Percentiles rank a stretch among this genome's conserved stretches.
These are phyloP conservation scores for Pilobolus umbonatus DNA, from an alignment of 192 early-diverging fungal genomes.

Conservation along the genomic window DNA sequence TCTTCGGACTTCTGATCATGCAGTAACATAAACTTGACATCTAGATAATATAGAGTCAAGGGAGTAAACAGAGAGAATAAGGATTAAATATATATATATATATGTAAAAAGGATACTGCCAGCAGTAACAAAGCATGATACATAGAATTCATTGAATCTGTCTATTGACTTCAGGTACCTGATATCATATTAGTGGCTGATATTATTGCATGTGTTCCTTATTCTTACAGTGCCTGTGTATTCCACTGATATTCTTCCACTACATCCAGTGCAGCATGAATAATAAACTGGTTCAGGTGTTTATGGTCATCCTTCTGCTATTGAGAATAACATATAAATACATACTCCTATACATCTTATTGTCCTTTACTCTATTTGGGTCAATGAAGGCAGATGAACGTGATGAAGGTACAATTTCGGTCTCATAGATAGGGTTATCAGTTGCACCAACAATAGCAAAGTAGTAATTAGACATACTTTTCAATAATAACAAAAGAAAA, in stretches of 20 bases:
- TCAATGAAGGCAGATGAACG: slow-evolving; percentile 32
- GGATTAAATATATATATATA: not conserved
- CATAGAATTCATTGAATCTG: slow-evolving; percentile 90
- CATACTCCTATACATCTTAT: not conserved
- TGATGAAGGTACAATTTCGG: slow-evolving; percentile 69
- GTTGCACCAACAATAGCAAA: slow-evolving; percentile 93
- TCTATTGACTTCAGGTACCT: slow-evolving; percentile 95
- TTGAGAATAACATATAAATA: slow-evolving; percentile 2
- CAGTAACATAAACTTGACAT: slow-evolving; percentile 74
- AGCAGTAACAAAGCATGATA: slow-evolving; percentile 89
- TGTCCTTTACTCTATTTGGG: slow-evolving; percentile 23
- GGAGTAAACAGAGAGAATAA: not conserved
- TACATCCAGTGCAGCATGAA: slow-evolving; percentile 94
- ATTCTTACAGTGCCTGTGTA: slow-evolving; percentile 70
- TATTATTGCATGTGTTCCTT: not conserved
- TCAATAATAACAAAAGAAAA: not conserved
- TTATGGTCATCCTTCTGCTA: slow-evolving; percentile 70
- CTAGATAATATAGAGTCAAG: slow-evolving; percentile 31
- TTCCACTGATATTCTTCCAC: slow-evolving; percentile 94
- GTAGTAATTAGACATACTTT: slow-evolving; percentile 48
- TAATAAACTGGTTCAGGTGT: slow-evolving; percentile 95
- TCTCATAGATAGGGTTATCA: slow-evolving; percentile 95
- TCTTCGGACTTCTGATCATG: slow-evolving; percentile 77
- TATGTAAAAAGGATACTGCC: slow-evolving; percentile 53
- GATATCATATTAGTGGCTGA: not conserved